Percentiles rank a stretch among this genome's conserved stretches.
Conservation (phyloP, 768 basidiomycete genomes). For the Boletus huronensis region DNA sequence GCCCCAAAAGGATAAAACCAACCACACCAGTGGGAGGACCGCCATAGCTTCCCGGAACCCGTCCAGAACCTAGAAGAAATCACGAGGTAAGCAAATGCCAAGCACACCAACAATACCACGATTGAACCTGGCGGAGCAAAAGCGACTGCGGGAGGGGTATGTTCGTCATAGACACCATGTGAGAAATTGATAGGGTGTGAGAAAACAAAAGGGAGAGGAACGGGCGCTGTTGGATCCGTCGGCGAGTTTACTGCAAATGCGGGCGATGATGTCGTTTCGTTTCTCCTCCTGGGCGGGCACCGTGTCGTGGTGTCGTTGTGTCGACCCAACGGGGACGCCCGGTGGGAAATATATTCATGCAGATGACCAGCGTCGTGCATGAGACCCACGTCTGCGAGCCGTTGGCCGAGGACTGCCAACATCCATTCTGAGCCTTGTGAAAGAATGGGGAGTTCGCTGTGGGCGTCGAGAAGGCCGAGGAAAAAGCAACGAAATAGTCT, state of each 20-base stretch:
- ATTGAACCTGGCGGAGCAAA: conserved; percentile 2
- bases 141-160: not conserved
- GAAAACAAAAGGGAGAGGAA: not conserved
- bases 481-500: conserved; percentile 14
- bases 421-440: not conserved
- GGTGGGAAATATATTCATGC: not conserved
- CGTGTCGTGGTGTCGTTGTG: not conserved
- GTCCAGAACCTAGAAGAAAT: not conserved
- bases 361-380: not conserved
- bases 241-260: not conserved
- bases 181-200: conserved; percentile 1
- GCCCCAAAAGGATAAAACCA: conserved; percentile 2
- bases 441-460: not conserved
- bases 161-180: not conserved
- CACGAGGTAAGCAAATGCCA: not conserved
- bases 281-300: conserved; percentile 15
- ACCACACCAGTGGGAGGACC: not conserved
- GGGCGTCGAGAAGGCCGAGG: not conserved
- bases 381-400: not conserved
- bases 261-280: not conserved
- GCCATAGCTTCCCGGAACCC: not conserved
- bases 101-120: not conserved
- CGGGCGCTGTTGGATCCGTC: not conserved
- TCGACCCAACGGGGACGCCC: not conserved
- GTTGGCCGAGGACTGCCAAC: not conserved